phyloP scores from a whole-genome alignment of 2,329 filamentous ascomycete species.

The Botrytis cinerea region DNA sequence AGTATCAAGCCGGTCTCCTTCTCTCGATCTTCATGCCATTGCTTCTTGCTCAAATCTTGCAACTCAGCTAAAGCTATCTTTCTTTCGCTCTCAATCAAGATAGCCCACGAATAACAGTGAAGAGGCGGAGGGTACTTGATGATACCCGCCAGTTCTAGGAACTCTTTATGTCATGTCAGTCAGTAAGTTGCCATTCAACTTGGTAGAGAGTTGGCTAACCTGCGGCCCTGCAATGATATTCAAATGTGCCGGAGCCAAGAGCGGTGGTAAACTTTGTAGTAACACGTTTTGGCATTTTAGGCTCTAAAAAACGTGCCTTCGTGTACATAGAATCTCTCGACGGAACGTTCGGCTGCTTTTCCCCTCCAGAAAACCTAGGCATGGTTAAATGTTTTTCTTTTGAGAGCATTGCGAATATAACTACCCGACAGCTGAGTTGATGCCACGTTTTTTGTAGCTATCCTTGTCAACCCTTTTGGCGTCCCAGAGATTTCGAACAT shows the following conservation, averaged over 20 bases:
- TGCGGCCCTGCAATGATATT: slow-evolving; percentile 21
- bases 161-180: slow-evolving; percentile 13
- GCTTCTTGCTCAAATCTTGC: slow-evolving; percentile 8
- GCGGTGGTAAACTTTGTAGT: accelerated
- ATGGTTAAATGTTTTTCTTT: too few species aligned
- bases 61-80: slow-evolving; percentile 11
- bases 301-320: too few species aligned
- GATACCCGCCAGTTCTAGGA: slow-evolving; percentile 10
- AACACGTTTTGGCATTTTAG: background rate
- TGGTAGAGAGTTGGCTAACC: slow-evolving; percentile 1
- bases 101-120: slow-evolving; percentile 15
- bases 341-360: too few species aligned
- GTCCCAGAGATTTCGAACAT: background rate
- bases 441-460: slow-evolving; percentile 25
- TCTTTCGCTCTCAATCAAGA: background rate
- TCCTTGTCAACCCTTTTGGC: slow-evolving; percentile 19
- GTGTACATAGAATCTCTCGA: too few species aligned
- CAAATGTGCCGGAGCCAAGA: background rate
- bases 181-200: background rate
- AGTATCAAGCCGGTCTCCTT: accelerated
- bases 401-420: background rate
- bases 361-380: too few species aligned
- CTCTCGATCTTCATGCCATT: slow-evolving; percentile 1
- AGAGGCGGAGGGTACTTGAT: slow-evolving; percentile 4
- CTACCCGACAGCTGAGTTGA: slow-evolving; percentile 21